phyloP scores from a whole-genome alignment of 2,329 filamentous ascomycete genomes.

The Hypoxylon sp. region DNA sequence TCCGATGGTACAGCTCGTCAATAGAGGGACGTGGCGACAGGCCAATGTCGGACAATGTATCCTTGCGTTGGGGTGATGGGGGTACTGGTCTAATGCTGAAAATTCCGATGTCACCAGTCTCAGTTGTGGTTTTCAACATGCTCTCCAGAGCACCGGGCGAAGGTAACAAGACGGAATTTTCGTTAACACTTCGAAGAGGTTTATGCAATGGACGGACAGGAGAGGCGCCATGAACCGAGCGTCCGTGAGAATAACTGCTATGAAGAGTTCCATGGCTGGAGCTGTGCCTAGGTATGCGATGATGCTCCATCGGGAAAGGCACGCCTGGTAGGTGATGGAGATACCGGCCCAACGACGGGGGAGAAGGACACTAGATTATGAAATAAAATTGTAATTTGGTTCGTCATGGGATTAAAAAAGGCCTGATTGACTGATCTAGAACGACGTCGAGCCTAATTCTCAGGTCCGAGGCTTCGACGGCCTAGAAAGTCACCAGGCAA shows the following conservation, averaged over 20 bases:
- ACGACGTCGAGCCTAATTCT: constrained; percentile 39
- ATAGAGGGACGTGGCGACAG: constrained; percentile 53
- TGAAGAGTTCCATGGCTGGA: constrained; percentile 54
- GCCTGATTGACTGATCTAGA: constrained; percentile 32
- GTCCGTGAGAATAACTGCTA: constrained; percentile 50
- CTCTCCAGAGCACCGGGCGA: constrained; percentile 71
- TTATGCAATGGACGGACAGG: constrained; percentile 54
- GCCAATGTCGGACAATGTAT: constrained; percentile 52
- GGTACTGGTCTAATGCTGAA: constrained; percentile 68
- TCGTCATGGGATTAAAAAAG: constrained; percentile 44
- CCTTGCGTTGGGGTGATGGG: constrained; percentile 53
- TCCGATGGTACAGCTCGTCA: constrained; percentile 55
- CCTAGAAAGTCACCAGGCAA: constrained; percentile 38
- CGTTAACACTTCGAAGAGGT: constrained; percentile 62
- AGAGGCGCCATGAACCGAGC: constrained; percentile 38
- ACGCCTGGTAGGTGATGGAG: constrained; percentile 9
- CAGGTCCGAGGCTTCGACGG: constrained; percentile 33
- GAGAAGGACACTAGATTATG: constrained; percentile 44
- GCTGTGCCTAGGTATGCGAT: constrained; percentile 53
- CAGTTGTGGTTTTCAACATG: constrained; percentile 76
- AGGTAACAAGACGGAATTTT: constrained; percentile 61
- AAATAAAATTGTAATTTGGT: constrained; percentile 49
- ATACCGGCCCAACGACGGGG: constrained; percentile 10
- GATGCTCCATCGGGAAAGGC: constrained; percentile 49
- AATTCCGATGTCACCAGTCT: constrained; percentile 75